Percentiles rank a stretch among this genome's conserved stretches.
Evolutionary conservation across 1,284 basidiomycete genomes (phyloP).

Genomic region (Entoloma clypeatum): DNA sequence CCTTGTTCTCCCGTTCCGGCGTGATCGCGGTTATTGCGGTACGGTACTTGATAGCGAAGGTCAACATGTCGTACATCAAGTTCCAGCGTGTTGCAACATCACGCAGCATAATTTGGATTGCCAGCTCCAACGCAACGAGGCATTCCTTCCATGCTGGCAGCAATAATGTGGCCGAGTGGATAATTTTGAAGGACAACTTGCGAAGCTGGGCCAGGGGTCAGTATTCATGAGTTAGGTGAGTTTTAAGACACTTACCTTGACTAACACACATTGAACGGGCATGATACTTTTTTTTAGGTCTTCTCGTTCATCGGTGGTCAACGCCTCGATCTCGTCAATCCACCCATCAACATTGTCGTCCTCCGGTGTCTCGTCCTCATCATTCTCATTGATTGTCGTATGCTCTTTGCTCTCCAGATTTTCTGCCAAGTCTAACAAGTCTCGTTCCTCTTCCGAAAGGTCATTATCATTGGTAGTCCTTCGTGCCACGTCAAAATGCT

Average conservation of each 20-base stretch:
- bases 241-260: conserved; percentile 11
- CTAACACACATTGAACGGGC: conserved; percentile 5
- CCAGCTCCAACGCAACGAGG: conserved; percentile 11
- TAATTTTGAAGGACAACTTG: conserved; percentile 22
- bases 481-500: conserved; percentile 10
- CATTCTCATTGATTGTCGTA: background rate
- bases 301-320: conserved; percentile 3
- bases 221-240: background rate
- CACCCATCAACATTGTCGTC: conserved; percentile 8
- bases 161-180: conserved; percentile 24
- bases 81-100: conserved; percentile 31
- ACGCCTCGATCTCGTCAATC: background rate
- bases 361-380: too few species aligned
- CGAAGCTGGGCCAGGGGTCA: conserved; percentile 15
- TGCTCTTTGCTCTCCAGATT: background rate
- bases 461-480: conserved; percentile 8
- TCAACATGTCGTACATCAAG: conserved; percentile 28
- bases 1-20: conserved; percentile 7
- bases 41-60: conserved; percentile 21
- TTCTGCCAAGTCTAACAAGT: conserved; percentile 7
- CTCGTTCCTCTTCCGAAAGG: conserved; percentile 5
- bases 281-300: conserved; percentile 2
- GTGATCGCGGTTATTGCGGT: conserved; percentile 16
- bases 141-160: conserved; percentile 22
- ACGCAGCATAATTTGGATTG: conserved; percentile 16